Evolutionary conservation across 495 filamentous ascomycete species (phyloP), one percentile per base, ranked within the genome.

Genomic region (Xylaria sp.): DNA sequence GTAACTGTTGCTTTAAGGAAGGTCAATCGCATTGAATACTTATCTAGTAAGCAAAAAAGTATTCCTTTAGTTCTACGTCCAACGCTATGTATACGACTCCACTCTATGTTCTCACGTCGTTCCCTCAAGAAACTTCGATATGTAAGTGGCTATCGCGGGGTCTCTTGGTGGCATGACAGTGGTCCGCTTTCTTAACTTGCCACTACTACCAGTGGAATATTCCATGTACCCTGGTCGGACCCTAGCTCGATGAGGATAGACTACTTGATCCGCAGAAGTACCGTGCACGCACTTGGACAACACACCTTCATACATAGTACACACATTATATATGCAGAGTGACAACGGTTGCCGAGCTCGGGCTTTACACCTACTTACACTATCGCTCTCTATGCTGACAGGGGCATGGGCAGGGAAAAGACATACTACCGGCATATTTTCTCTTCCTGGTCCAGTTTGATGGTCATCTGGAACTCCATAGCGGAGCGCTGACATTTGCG

Each of bases 211-310:
- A 64, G 52, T 50, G 44, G 26, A 21, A 37, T 52, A 52, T 50
- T 50, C 62, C 44, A 52, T 66, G 29, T 52, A 52, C 44, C 62
- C 62, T 52, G 29, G 62, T 52, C 62, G 31, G 29, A 66, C 29
- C 44, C 46, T 66, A 66, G 31, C 62, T 66, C n/a, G 46, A 66
- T 37, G 31, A 35, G 62, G 62, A 48, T 52, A 52, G 31, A 19
- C 26, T 35, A 31, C 44, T 37, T 66, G 31, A 66, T 66, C 62
- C n/a, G 29, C 44, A 66, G 29, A 66, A 50, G 64, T 53, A 57
- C 64, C 35, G 64, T 67, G 48, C 64, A 67, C 48, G 48, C 63
- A 67, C 37, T 29, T 57, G 21, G 21, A 19, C 64, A 57, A 57
- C 33, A 26, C 64, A 17, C 24, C 33, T 43, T 67, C 46, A 55